These are phyloP conservation scores for Aspergillus asperescens DNA, from an alignment of 495 filamentous ascomycete genomes.

Conservation along the genomic window DNA sequence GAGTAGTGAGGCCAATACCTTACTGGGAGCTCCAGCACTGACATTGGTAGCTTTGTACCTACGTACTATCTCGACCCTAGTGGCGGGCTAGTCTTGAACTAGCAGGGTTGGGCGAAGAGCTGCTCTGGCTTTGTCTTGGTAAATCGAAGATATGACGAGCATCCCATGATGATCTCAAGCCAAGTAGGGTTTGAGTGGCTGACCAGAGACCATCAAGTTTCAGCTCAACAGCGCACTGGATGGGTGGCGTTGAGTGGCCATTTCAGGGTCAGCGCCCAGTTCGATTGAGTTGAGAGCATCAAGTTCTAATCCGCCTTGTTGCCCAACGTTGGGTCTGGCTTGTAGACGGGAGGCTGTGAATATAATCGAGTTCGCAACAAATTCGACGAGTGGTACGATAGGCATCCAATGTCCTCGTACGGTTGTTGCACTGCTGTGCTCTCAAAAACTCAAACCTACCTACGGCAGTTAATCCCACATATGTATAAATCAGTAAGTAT, in stretches of 20 bases:
- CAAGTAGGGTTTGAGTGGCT: not conserved
- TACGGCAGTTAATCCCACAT: not conserved
- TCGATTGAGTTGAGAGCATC: too few relatives aligned
- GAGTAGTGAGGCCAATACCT: conserved; percentile 1
- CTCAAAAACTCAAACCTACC: not conserved
- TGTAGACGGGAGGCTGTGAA: not conserved
- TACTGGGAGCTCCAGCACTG: not conserved
- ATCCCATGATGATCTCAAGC: conserved; percentile 6
- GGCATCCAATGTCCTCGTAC: not conserved
- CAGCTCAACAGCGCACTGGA: not conserved
- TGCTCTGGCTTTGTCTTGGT: not conserved
- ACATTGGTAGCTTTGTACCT: not conserved
- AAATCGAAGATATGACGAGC: conserved; percentile 2
- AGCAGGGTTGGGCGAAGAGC: not conserved
- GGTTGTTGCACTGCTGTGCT: not conserved
- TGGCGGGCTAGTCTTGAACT: not conserved
- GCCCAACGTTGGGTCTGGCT: not conserved
- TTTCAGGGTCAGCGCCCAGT: not conserved
- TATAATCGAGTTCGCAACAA: not conserved
- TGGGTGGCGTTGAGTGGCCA: conserved; percentile 1
- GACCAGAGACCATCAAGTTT: not conserved
- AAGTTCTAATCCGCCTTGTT: not conserved
- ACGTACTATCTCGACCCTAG: not conserved
- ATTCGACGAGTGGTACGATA: not conserved
- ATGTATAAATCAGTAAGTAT: not conserved